Percentiles rank a stretch among this genome's conserved stretches.
Conservation (phyloP, 768 basidiomycete genomes). For the Trametes elegans region DNA sequence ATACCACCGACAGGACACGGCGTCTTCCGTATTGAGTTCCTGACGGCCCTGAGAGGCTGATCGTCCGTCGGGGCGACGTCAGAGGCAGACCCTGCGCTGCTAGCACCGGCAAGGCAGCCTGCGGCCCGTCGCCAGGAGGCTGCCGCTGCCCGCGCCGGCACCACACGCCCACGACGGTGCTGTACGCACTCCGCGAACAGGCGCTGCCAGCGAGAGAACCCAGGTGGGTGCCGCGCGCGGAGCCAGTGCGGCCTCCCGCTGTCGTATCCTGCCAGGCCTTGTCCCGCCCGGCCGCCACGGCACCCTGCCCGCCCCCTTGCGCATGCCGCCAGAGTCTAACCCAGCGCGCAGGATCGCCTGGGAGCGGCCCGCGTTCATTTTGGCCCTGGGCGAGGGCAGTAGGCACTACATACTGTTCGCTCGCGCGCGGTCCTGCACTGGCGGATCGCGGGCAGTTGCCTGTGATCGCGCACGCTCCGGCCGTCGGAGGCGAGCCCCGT, state of each 20-base stretch:
- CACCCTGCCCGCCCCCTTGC: not conserved
- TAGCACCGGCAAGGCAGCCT: not conserved
- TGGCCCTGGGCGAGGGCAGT: no score
- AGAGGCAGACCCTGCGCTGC: not conserved
- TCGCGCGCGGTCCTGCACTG: not conserved
- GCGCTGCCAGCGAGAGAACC: no score
- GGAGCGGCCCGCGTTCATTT: not conserved
- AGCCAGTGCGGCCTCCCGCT: not conserved
- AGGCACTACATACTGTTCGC: no score
- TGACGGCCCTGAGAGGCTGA: not conserved
- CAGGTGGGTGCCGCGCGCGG: not conserved
- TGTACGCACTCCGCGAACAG: conserved; percentile 7
- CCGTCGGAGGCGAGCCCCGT: not conserved
- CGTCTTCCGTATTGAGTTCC: not conserved
- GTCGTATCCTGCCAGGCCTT: not conserved
- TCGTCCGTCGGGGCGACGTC: not conserved
- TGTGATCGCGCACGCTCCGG: not conserved
- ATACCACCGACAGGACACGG: not conserved
- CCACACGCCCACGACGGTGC: not conserved
- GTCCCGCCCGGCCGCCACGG: not conserved
- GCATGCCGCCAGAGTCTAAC: not conserved
- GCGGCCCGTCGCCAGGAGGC: not conserved
- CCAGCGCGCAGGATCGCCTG: not conserved
- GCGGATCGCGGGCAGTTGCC: not conserved
- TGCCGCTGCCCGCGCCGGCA: not conserved